Percentiles rank a stretch among this genome's conserved stretches.
Conservation (phyloP, 2,329 filamentous ascomycete species). For the Sporothrix sp. region DNA sequence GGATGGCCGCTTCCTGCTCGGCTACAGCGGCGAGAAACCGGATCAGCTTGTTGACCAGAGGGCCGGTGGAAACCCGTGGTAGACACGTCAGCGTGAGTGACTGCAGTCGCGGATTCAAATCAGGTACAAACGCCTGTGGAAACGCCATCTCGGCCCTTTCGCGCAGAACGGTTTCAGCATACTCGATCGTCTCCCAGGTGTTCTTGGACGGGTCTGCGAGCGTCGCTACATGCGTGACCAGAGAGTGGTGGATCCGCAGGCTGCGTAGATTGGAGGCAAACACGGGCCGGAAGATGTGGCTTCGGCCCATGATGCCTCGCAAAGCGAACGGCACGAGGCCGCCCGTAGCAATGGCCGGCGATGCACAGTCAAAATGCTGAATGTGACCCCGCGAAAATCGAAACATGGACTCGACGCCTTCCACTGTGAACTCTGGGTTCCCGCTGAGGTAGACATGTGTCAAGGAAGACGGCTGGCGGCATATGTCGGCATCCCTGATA, state of each 20-base stretch:
- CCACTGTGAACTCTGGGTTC: conserved; percentile 35
- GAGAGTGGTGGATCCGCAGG: conserved; percentile 49
- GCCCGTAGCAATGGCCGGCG: conserved; percentile 24
- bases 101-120: conserved; percentile 46
- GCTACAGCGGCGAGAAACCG: conserved; percentile 38
- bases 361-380: conserved; percentile 43
- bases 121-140: conserved; percentile 39
- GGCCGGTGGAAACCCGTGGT: conserved; percentile 43
- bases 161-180: conserved; percentile 37
- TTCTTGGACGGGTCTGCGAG: conserved; percentile 31
- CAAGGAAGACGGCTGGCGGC: conserved; percentile 27
- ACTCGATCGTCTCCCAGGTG: conserved; percentile 27
- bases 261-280: conserved; percentile 43
- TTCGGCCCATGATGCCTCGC: conserved; percentile 36
- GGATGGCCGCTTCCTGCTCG: conserved; percentile 39
- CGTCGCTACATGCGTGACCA: conserved; percentile 46
- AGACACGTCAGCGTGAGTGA: conserved; percentile 45
- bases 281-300: conserved; percentile 42
- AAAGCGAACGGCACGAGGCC: conserved; percentile 17
- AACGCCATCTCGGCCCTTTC: conserved; percentile 36
- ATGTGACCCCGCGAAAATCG: conserved; percentile 35
- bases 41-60: conserved; percentile 37
- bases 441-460: conserved; percentile 47
- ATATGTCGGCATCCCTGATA: conserved; percentile 20
- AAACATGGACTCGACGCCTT: conserved; percentile 36